These are phyloP conservation scores for Acacia concinna DNA, from an alignment of 331 rosid species.

Conservation along the genomic window DNA sequence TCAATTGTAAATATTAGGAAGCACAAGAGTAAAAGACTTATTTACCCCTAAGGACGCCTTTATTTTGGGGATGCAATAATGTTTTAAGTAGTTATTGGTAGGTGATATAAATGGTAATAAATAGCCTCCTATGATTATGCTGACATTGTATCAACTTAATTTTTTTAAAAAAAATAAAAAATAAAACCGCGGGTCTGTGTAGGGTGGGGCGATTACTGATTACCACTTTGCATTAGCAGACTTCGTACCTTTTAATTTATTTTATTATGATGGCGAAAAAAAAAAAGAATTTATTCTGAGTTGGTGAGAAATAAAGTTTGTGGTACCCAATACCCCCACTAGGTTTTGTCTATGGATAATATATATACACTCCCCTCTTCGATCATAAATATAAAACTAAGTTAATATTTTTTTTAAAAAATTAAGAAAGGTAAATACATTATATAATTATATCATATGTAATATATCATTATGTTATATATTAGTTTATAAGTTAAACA, in stretches of 20 bases:
- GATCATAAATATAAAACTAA: too few species aligned
- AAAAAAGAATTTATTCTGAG: not conserved
- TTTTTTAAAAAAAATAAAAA: too few species aligned
- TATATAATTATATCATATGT: too few species aligned
- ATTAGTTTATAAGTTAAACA: too few species aligned
- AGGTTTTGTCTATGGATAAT: not conserved
- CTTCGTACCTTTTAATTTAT: too few species aligned
- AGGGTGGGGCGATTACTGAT: too few species aligned
- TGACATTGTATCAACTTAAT: too few species aligned
- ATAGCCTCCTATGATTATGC: not conserved
- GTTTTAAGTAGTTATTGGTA: not conserved
- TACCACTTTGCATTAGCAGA: not conserved
- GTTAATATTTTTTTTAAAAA: too few species aligned
- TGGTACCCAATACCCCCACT: not conserved
- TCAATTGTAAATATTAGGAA: not conserved
- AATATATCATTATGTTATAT: too few species aligned
- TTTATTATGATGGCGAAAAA: too few species aligned
- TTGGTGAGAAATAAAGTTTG: conserved; percentile 6
- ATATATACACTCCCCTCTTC: too few species aligned
- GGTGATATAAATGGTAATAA: not conserved
- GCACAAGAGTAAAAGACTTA: not conserved
- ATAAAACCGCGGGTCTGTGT: not conserved
- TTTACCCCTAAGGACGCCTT: not conserved
- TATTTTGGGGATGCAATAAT: not conserved
- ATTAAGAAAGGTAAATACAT: too few species aligned